Evolutionary conservation across 2,329 filamentous ascomycete genomes (phyloP).

Genomic region (Penicillium glabrum): DNA sequence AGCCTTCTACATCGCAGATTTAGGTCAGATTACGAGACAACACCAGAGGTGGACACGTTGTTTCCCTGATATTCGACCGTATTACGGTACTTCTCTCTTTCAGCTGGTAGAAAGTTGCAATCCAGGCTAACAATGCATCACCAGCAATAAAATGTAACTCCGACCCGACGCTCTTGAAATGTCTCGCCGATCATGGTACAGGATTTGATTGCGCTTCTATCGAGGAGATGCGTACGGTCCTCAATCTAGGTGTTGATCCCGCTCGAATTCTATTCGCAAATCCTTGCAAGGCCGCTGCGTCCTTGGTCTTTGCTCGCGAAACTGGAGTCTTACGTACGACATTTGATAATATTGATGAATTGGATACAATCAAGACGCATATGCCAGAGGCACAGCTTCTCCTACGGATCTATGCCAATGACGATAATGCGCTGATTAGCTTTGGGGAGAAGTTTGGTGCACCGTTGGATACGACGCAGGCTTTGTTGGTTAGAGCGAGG

Average conservation of each 20-base stretch:
- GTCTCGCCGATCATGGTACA: slow-evolving; percentile 21
- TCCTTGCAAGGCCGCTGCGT: slow-evolving; percentile 25
- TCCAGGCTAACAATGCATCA: neutral
- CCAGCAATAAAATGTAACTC: slow-evolving; percentile 33
- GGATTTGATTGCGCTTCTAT: slow-evolving; percentile 31
- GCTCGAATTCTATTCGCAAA: slow-evolving; percentile 28
- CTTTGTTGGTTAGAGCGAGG: slow-evolving; percentile 20
- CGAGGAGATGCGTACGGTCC: slow-evolving; percentile 23
- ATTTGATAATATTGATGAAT: slow-evolving; percentile 31
- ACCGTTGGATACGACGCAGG: slow-evolving; percentile 13
- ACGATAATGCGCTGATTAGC: slow-evolving; percentile 15
- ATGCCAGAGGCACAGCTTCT: slow-evolving; percentile 21
- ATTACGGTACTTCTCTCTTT: slow-evolving; percentile 16
- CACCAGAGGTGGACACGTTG: slow-evolving; percentile 18
- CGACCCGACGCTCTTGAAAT: slow-evolving; percentile 22
- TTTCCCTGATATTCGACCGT: slow-evolving; percentile 19
- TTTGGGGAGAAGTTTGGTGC: slow-evolving; percentile 24
- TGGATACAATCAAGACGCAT: slow-evolving; percentile 22
- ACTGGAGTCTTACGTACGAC: slow-evolving; percentile 20
- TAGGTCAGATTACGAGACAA: slow-evolving; percentile 17
- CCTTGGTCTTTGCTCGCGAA: slow-evolving; percentile 18
- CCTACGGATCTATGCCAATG: slow-evolving; percentile 23
- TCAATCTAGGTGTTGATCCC: slow-evolving; percentile 23
- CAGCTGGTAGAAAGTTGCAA: neutral
- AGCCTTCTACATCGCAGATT: slow-evolving; percentile 24